Percentiles rank a stretch among this genome's conserved stretches.
Evolutionary conservation across 345 rosid species (phyloP).

Genomic region (Xanthoceras sorbifolium): DNA sequence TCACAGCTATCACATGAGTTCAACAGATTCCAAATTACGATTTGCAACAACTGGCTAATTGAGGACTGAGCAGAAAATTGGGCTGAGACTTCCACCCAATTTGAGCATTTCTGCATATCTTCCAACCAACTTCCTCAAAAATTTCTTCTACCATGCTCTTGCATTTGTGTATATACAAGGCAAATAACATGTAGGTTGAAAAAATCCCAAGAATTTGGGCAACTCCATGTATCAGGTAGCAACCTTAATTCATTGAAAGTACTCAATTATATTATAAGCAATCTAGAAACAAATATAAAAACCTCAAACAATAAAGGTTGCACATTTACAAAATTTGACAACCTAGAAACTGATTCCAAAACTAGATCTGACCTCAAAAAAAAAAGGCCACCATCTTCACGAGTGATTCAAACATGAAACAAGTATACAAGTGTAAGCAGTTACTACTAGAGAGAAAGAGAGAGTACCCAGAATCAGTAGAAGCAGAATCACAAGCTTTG

Average conservation of each 20-base stretch:
- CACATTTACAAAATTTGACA: not conserved
- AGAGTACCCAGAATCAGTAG: constrained; percentile 50
- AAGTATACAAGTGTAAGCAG: not conserved
- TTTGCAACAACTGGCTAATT: not conserved
- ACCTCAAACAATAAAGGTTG: not conserved
- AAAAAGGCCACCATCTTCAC: not conserved
- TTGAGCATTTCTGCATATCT: not conserved
- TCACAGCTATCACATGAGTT: not conserved
- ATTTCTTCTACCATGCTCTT: not conserved
- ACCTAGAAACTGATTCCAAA: not conserved
- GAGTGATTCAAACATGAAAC: not conserved
- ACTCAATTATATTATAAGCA: not conserved
- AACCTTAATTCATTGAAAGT: not conserved
- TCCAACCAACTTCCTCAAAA: too few species aligned
- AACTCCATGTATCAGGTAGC: not conserved
- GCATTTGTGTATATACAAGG: not conserved
- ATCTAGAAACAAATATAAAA: not conserved
- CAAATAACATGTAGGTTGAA: not conserved
- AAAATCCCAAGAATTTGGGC: not conserved
- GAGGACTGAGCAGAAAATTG: not conserved
- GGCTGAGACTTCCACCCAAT: not conserved
- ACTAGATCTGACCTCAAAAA: not conserved
- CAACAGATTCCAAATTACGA: not conserved
- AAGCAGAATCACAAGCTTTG: constrained; percentile 64
- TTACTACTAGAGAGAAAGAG: not conserved